phyloP scores from a whole-genome alignment of 257 asterid genomes.

The Gentiana straminea region DNA sequence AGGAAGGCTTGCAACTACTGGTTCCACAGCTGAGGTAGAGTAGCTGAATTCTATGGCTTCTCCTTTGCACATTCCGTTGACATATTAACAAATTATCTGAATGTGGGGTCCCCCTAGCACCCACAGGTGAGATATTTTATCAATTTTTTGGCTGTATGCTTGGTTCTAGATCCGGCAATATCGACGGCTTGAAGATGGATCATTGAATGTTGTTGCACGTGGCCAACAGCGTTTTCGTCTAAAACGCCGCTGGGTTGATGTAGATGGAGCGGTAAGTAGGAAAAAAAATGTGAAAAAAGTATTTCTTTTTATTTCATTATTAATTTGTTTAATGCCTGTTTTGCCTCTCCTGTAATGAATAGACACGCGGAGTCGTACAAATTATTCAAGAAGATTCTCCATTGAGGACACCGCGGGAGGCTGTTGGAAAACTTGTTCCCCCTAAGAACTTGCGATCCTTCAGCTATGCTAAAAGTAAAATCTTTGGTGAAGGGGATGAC shows the following conservation, averaged over 20 bases:
- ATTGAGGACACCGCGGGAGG: conserved; percentile 73
- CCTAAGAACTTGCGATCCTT: conserved; percentile 30
- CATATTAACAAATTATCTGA: no score
- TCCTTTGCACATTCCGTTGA: no score
- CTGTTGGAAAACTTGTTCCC: conserved; percentile 63
- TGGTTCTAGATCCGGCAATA: conserved; percentile 74
- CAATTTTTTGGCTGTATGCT: conserved; percentile 5
- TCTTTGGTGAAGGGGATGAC: conserved; percentile 38
- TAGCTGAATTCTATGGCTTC: conserved; percentile 4
- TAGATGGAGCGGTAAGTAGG: conserved; percentile 68
- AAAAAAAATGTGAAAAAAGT: conserved; percentile 7
- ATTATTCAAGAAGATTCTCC: conserved; percentile 84
- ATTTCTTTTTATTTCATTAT: conserved; percentile 3
- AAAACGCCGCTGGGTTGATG: conserved; percentile 74
- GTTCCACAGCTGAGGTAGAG: conserved; percentile 92
- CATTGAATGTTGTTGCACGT: conserved; percentile 80
- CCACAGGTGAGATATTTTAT: neutral
- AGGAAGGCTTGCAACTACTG: conserved; percentile 52
- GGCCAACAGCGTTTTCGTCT: conserved; percentile 94
- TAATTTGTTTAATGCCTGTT: conserved; percentile 9
- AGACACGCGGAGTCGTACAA: conserved; percentile 85
- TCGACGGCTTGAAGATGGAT: conserved; percentile 85
- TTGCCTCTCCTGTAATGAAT: conserved; percentile 12
- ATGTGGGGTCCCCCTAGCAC: no score
- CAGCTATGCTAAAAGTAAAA: conserved; percentile 17